Conservation (phyloP, 306 rosid species). For the Chamaecrista fasciculata region DNA sequence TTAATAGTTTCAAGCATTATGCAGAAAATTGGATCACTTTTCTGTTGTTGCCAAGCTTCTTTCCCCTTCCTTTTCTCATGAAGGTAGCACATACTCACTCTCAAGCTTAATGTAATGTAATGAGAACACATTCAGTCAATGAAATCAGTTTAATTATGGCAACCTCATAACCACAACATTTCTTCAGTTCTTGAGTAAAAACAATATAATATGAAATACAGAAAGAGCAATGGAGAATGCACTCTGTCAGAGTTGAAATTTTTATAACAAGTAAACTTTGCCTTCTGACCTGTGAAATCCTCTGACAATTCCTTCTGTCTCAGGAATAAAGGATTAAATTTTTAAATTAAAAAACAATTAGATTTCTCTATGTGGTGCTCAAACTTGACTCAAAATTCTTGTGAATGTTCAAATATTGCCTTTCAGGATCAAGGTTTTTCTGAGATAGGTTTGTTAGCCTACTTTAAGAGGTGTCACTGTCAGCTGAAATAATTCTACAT, state of each 20-base stretch:
- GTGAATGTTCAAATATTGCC: background rate
- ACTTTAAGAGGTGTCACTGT: background rate
- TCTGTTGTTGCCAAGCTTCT: background rate
- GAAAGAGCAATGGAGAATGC: background rate
- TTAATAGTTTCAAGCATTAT: background rate
- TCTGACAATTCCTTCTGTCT: background rate
- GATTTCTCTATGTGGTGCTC: background rate
- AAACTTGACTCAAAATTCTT: slow-evolving; percentile 11
- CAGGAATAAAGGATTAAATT: background rate
- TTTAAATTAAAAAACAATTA: background rate
- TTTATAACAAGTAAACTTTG: background rate
- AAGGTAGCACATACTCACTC: background rate
- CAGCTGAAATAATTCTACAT: too few relatives aligned
- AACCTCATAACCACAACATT: background rate
- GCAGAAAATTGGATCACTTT: background rate
- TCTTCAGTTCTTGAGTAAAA: background rate
- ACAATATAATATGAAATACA: background rate
- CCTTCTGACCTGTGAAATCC: background rate
- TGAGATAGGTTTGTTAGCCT: slow-evolving; percentile 9
- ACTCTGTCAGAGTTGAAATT: background rate
- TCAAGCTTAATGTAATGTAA: background rate
- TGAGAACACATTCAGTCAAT: background rate
- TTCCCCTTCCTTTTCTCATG: background rate
- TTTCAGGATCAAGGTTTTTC: slow-evolving; percentile 3
- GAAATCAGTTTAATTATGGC: background rate